Evolutionary conservation across 768 basidiomycete genomes (phyloP).

Genomic region (Rhodotorula graminis): DNA sequence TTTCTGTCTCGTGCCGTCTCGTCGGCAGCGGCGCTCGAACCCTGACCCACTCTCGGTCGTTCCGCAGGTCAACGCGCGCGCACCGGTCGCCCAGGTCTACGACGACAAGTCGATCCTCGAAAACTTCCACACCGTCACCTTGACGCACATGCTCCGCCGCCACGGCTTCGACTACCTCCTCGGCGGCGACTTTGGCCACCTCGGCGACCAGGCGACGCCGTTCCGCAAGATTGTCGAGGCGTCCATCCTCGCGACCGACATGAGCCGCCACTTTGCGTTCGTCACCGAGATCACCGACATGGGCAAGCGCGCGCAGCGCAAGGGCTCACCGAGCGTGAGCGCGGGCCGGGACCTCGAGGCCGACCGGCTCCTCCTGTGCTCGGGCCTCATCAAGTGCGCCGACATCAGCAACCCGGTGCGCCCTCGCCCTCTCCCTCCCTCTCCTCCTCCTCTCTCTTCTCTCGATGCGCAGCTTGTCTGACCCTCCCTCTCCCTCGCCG

Average conservation of each 20-base stretch:
- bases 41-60: not conserved
- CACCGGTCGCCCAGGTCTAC: constrained; percentile 81
- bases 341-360: constrained; percentile 31
- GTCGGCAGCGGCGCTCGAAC: not conserved
- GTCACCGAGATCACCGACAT: constrained; percentile 61
- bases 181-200: constrained; percentile 33
- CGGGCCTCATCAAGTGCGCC: constrained; percentile 91
- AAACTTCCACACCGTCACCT: constrained; percentile 46
- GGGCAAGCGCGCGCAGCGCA: constrained; percentile 46
- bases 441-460: not conserved
- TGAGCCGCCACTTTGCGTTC: constrained; percentile 82
- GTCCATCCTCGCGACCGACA: constrained; percentile 87
- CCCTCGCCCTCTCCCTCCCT: constrained; percentile 33
- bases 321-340: not conserved
- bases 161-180: constrained; percentile 41
- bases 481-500: constrained; percentile 8
- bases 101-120: constrained; percentile 86
- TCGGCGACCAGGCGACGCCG: constrained; percentile 40
- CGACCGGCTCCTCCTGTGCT: constrained; percentile 70
- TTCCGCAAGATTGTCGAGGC: constrained; percentile 73
- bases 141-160: constrained; percentile 42
- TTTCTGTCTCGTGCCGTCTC: not conserved
- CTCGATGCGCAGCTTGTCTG: not conserved
- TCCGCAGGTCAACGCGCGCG: constrained; percentile 79
- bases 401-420: constrained; percentile 97